These are phyloP conservation scores for Pseudovirgaria hyperparasitica DNA, from an alignment of 2,329 filamentous ascomycete genomes.

Conservation along the genomic window DNA sequence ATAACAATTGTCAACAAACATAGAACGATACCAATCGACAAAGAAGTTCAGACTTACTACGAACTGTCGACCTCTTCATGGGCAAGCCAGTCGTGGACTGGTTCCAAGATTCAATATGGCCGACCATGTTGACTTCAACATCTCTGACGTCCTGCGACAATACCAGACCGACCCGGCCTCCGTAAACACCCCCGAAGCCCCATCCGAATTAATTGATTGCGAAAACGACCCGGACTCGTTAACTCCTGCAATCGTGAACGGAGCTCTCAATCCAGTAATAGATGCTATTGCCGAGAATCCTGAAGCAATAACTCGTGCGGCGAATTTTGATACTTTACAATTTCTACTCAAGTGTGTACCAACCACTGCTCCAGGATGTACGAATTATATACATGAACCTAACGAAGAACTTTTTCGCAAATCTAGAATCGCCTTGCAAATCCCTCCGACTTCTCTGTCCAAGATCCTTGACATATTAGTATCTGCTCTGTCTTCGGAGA, in stretches of 20 bases:
- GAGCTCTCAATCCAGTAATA: slow-evolving; percentile 79
- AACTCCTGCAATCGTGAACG: slow-evolving; percentile 66
- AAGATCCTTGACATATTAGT: slow-evolving; percentile 87
- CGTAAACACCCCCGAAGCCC: slow-evolving; percentile 77
- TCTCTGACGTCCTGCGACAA: slow-evolving; percentile 91
- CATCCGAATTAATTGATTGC: slow-evolving; percentile 72
- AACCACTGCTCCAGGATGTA: slow-evolving; percentile 31
- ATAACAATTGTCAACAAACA: no score
- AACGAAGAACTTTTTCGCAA: slow-evolving; percentile 50
- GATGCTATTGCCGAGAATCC: slow-evolving; percentile 87
- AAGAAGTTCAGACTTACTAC: no score
- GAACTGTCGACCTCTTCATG: no score
- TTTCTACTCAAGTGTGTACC: slow-evolving; percentile 90
- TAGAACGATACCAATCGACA: no score
- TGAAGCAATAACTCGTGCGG: slow-evolving; percentile 67
- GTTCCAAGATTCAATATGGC: slow-evolving; percentile 49
- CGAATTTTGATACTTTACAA: slow-evolving; percentile 82
- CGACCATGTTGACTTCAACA: slow-evolving; percentile 66
- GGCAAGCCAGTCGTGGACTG: no score
- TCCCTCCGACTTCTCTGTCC: slow-evolving; percentile 73
- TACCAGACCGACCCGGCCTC: slow-evolving; percentile 87
- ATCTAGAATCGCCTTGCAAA: slow-evolving; percentile 66
- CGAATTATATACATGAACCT: slow-evolving; percentile 26
- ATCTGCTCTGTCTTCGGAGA: slow-evolving; percentile 73
- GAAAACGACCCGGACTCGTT: slow-evolving; percentile 82